These are phyloP conservation scores for Pleurozium schreberi DNA, from an alignment of 225 moss, liverwort and hornwort genomes.

Conservation along the genomic window DNA sequence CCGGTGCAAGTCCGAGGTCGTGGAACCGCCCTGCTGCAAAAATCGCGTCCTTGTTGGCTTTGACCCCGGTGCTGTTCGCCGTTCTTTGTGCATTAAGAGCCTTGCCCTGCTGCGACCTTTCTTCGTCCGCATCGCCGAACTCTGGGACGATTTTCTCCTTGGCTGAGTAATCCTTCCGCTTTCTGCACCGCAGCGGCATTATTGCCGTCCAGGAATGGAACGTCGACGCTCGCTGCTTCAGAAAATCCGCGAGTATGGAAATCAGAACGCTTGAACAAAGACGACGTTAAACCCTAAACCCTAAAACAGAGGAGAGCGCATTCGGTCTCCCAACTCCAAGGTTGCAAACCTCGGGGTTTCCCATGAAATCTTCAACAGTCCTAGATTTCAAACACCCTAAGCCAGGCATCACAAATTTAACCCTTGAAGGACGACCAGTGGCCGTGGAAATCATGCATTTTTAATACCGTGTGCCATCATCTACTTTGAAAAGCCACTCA, in stretches of 20 bases:
- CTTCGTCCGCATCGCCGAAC: background rate
- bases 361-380: too few relatives aligned
- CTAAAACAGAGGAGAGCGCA: too few relatives aligned
- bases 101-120: background rate
- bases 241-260: background rate
- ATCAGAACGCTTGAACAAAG: too few relatives aligned
- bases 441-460: too few relatives aligned
- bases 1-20: conserved; percentile 63
- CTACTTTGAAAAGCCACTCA: too few relatives aligned
- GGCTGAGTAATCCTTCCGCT: conserved; percentile 14
- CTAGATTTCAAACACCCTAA: too few relatives aligned
- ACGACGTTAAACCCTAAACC: too few relatives aligned
- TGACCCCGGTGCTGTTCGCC: background rate
- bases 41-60: conserved; percentile 9
- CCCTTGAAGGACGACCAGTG: too few relatives aligned
- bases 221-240: background rate
- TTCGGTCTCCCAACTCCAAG: too few relatives aligned
- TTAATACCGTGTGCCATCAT: too few relatives aligned
- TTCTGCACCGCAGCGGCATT: conserved; percentile 32
- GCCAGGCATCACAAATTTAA: too few relatives aligned
- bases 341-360: too few relatives aligned
- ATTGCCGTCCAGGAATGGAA: background rate
- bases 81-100: background rate
- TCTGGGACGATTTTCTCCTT: background rate
- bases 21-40: conserved; percentile 77